Evolutionary conservation across 2,329 filamentous ascomycete genomes (phyloP), one percentile per base, ranked within the genome.

Genomic region (Beauveria scarabaeidicola): DNA sequence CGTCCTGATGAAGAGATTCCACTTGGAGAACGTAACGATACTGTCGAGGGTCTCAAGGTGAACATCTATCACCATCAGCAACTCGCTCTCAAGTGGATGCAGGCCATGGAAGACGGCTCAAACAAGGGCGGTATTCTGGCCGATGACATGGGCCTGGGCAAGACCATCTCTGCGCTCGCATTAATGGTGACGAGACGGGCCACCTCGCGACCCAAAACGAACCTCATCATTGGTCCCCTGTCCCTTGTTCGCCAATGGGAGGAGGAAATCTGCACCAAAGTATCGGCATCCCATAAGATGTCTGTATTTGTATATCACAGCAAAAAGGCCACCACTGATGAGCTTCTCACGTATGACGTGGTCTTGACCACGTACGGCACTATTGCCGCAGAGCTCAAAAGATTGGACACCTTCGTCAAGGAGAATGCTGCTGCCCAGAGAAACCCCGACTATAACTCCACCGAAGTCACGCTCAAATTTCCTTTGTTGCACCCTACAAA

Each of bases 101-200:
- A 87, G 51, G 79, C 85, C n/a, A 90, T 90, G 70, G 91, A 96
- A 70, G 81, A 79, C 19, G 85, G 89, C 9, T 79, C 86, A 57
- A 91, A 88, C 67, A 90, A 88, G 66, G 91, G 92, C n/a, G 92
- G 91, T 43, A 92, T 96, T 59, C 78, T 96, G 17, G 91, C 91
- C 2, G 92, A 97, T 70, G 91, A 96, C 67, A 97, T 96, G 92
- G 91, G 91, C 3, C 74, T 96, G 10, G 91, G 91, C 19, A 96
- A 96, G 74, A 96, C 92, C 0, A 87, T 96, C 25, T 90, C 93
- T 62, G 87, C 89, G 5, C 77, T 97, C 23, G 83, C 91, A 4
- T 79, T 96, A 47, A 88, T 96, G 65, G 77, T 90, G 13, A 81
- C 83, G 6, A 81, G 85, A 6, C 85, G 80, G n/a, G 83, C 88